Base-by-base conservation (phyloP, 2,329 filamentous ascomycete species). In the Xylaria polymorpha region DNA sequence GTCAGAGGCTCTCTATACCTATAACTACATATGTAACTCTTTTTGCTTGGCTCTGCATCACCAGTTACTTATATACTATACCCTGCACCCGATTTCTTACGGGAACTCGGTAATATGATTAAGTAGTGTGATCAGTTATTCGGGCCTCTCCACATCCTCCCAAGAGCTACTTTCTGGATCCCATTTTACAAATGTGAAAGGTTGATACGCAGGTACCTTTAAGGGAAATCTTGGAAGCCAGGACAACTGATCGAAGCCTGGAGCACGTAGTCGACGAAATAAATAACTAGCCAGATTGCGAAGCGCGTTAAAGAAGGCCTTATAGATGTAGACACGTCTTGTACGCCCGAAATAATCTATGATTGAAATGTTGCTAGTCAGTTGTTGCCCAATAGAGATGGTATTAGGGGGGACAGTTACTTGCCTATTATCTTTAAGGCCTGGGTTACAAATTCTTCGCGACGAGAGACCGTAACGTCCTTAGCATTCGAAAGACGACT, bases 331-430 rank as follows among this genome's bases (percentile, higher is more conserved):
- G 4, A 37, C 4, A 55, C 50, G 15, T 18, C 50, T 55, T 20
- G n/a, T 35, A 18, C 29, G 50, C 29, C 50, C 50, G 35, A 55
- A 55, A 37, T 55, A 55, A n/a, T n/a, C 50, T 55, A 37, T 32
- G 32, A 32, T 9, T 32, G 7, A 9, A n/a, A 53, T n/a, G 48
- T 55, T 12, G 4, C 18, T 18, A 20, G 50, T 55, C 25, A 20
- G 50, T 55, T 1, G 1, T 20, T 10, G 4, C 20, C 18, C n/a
- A n/a, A 37, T 20, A 2, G n/a, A 20, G 18, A 15, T n/a, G 8
- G 35, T 14, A n/a, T n/a, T n/a, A 18, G 9, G 15, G 29, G 14
- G 2, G 25, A n/a, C 29, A 53, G n/a, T 12, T 5, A 56, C 51
- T 39, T 56, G 12, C 51, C 10, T 14, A 56, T 39, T 4, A 56